phyloP scores from a whole-genome alignment of 495 filamentous ascomycete species.

The Achaetomiella virescens region DNA sequence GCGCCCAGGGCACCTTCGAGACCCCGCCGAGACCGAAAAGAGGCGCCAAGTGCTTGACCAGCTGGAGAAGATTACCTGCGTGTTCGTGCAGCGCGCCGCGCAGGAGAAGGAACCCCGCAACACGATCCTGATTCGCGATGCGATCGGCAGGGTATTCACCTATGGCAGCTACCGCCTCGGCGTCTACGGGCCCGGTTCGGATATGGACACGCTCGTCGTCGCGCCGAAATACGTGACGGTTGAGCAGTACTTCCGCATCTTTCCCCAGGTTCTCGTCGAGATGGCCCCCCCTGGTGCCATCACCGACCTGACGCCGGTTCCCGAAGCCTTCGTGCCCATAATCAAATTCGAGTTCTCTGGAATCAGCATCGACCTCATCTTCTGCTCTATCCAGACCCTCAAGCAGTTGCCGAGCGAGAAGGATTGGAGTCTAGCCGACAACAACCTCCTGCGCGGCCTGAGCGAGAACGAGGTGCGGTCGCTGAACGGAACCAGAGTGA shows the following conservation, averaged over 20 bases:
- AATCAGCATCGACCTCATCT: slow-evolving; percentile 93
- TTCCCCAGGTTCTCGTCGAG: slow-evolving; percentile 67
- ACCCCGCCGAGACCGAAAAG: slow-evolving; percentile 69
- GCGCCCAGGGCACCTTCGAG: slow-evolving; percentile 87
- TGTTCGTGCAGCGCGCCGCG: slow-evolving; percentile 78
- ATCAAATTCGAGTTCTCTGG: slow-evolving; percentile 89
- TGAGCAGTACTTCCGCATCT: slow-evolving; percentile 85
- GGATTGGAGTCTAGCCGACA: slow-evolving; percentile 62
- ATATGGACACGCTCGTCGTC: slow-evolving; percentile 94
- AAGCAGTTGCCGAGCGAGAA: slow-evolving; percentile 66
- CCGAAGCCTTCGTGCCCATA: slow-evolving; percentile 87
- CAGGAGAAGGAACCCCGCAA: slow-evolving; percentile 65
- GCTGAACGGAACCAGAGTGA: slow-evolving; percentile 88
- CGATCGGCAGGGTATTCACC: slow-evolving; percentile 86
- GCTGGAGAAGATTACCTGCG: slow-evolving; percentile 70
- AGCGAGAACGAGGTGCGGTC: slow-evolving; percentile 81
- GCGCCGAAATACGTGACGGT: slow-evolving; percentile 79
- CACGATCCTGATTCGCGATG: slow-evolving; percentile 65
- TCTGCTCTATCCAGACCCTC: slow-evolving; percentile 65
- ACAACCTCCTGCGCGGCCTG: slow-evolving; percentile 74
- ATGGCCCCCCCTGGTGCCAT: slow-evolving; percentile 71
- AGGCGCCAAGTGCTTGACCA: slow-evolving; percentile 52
- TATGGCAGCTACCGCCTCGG: slow-evolving; percentile 92
- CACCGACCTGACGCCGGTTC: slow-evolving; percentile 76
- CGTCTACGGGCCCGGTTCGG: slow-evolving; percentile 90